phyloP scores from a whole-genome alignment of 2,329 filamentous ascomycete genomes.

The Sporothrix schenckii region DNA sequence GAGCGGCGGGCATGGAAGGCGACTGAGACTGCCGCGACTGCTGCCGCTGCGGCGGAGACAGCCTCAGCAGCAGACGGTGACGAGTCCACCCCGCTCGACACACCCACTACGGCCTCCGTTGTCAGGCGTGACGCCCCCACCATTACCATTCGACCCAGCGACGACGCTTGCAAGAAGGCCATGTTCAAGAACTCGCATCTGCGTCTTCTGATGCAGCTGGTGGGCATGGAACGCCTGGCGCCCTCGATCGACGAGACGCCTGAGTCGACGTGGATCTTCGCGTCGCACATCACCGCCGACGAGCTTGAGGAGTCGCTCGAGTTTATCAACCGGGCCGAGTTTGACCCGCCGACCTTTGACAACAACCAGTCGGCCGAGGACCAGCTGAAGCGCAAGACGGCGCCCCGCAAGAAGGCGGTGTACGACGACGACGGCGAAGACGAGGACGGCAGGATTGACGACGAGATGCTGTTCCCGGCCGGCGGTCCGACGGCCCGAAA shows the following conservation, averaged over 20 bases:
- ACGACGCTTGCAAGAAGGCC: conserved; percentile 67
- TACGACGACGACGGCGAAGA: conserved; percentile 47
- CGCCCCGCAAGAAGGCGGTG: conserved; percentile 47
- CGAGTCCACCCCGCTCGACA: conserved; percentile 33
- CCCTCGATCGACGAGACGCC: conserved; percentile 66
- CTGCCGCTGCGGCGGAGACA: conserved; percentile 36
- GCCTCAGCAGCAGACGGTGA: conserved; percentile 38
- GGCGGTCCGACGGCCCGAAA: conserved; percentile 65
- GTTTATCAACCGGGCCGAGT: conserved; percentile 75
- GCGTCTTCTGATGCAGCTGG: conserved; percentile 77
- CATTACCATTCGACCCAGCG: conserved; percentile 64
- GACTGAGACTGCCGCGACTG: conserved; percentile 20
- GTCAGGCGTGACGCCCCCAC: conserved; percentile 50
- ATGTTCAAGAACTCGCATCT: conserved; percentile 90
- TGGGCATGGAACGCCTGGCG: conserved; percentile 66
- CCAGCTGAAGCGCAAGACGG: conserved; percentile 73
- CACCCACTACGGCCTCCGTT: conserved; percentile 38
- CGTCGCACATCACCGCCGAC: conserved; percentile 64
- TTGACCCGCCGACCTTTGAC: conserved; percentile 75
- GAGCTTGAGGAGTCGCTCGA: conserved; percentile 70
- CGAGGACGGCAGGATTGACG: conserved; percentile 46
- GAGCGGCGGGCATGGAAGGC: conserved; percentile 78
- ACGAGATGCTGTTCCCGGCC: conserved; percentile 68
- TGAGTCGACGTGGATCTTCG: conserved; percentile 78
- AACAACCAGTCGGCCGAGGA: conserved; percentile 74